These are phyloP conservation scores for Apostasia shenzhenica DNA, from an alignment of 106 monocot species.

Conservation along the genomic window DNA sequence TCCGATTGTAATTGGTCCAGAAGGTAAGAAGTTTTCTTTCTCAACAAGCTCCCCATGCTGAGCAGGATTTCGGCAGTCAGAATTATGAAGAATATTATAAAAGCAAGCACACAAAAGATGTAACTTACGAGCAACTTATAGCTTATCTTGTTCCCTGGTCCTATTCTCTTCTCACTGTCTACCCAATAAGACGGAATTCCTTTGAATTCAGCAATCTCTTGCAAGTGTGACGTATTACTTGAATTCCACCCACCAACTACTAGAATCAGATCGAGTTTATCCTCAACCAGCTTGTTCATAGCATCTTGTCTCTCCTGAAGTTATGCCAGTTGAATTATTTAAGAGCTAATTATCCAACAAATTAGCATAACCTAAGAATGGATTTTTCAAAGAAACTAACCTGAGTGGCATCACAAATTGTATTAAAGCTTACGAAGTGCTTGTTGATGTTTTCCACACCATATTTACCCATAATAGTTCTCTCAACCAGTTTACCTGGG, in stretches of 20 bases:
- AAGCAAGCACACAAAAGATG: not conserved
- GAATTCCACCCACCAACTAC: constrained; percentile 99
- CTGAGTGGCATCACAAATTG: constrained; percentile 98
- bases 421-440: constrained; percentile 96
- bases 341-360: not conserved
- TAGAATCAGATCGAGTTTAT: constrained; percentile 86
- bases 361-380: too few species aligned
- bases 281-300: constrained; percentile 93
- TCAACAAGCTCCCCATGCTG: constrained; percentile 83
- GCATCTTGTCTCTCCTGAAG: constrained; percentile 97
- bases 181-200: constrained; percentile 97
- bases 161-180: constrained; percentile 88
- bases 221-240: constrained; percentile 94
- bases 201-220: constrained; percentile 88
- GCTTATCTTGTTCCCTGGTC: constrained; percentile 82
- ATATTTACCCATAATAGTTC: constrained; percentile 85
- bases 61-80: not conserved
- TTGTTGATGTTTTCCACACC: constrained; percentile 74
- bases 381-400: constrained; percentile 21
- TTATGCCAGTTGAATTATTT: not conserved
- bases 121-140: constrained; percentile 54
- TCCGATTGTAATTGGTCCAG: constrained; percentile 65
- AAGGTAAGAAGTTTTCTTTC: constrained; percentile 61
- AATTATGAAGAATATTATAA: not conserved
- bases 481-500: constrained; percentile 84